phyloP scores from a whole-genome alignment of 179 eudicot species.

The Corrigiola litoralis region DNA sequence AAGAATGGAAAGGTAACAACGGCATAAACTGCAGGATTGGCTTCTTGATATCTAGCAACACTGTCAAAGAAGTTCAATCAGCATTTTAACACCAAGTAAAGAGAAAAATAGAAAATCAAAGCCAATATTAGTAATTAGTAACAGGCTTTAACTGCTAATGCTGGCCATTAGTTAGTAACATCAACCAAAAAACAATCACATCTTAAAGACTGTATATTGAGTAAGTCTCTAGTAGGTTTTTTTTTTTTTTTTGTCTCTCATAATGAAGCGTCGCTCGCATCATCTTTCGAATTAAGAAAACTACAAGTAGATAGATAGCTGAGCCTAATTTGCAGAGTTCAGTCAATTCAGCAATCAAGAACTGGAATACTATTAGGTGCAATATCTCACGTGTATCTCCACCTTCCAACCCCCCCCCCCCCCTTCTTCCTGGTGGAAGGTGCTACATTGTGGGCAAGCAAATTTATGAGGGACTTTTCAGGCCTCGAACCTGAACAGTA shows the following conservation, averaged over 20 bases:
- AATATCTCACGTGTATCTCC: too few relatives aligned
- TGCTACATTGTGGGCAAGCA: too few relatives aligned
- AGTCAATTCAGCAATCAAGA: too few relatives aligned
- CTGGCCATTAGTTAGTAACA: background rate
- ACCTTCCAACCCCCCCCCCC: too few relatives aligned
- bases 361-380: too few relatives aligned
- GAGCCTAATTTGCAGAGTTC: background rate
- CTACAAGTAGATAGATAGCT: background rate
- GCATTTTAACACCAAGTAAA: constrained; percentile 10
- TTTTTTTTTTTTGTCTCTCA: too few relatives aligned
- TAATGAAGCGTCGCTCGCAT: too few relatives aligned
- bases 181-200: background rate
- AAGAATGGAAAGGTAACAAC: constrained; percentile 91
- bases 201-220: too few relatives aligned
- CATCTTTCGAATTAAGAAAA: background rate
- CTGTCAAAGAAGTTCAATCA: constrained; percentile 45
- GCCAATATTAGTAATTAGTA: background rate
- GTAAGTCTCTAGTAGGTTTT: too few relatives aligned
- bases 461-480: too few relatives aligned
- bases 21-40: constrained; percentile 92
- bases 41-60: constrained; percentile 92
- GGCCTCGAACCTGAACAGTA: too few relatives aligned
- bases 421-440: too few relatives aligned
- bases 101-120: background rate
- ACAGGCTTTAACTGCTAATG: background rate